These are phyloP conservation scores for Metschnikowia shivogae DNA, from an alignment of 805 yeast species.

Conservation along the genomic window DNA sequence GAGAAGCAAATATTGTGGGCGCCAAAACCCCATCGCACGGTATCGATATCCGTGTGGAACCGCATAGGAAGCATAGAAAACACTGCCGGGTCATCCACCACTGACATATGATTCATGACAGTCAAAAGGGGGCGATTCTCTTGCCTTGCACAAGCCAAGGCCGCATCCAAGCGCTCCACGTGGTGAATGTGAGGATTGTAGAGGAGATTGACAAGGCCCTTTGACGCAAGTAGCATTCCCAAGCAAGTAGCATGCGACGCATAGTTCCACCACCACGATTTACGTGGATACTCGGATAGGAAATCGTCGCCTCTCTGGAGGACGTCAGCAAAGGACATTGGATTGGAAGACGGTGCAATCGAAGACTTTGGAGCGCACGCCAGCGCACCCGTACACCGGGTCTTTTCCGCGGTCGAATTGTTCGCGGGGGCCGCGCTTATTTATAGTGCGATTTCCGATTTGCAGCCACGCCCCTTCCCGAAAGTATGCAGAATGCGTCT, in stretches of 20 bases:
- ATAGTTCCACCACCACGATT: slow-evolving; percentile 55
- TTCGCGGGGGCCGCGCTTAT: not conserved
- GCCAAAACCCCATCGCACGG: slow-evolving; percentile 90
- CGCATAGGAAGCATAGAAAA: slow-evolving; percentile 84
- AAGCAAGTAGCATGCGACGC: slow-evolving; percentile 68
- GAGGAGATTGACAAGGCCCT: slow-evolving; percentile 52
- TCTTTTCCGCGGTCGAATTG: not conserved
- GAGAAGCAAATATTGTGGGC: slow-evolving; percentile 89
- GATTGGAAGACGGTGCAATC: not conserved
- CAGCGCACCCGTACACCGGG: slow-evolving; percentile 2
- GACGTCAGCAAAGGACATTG: slow-evolving; percentile 69
- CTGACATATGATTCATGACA: slow-evolving; percentile 89
- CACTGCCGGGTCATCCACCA: slow-evolving; percentile 84
- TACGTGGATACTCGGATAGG: slow-evolving; percentile 59
- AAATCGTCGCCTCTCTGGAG: slow-evolving; percentile 70
- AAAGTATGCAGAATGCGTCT: too few relatives aligned
- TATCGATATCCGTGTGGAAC: slow-evolving; percentile 55
- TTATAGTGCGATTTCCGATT: not conserved
- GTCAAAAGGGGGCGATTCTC: slow-evolving; percentile 79
- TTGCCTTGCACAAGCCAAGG: slow-evolving; percentile 54
- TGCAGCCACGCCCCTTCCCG: not conserved
- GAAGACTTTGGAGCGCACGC: not conserved
- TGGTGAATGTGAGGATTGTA: slow-evolving; percentile 64
- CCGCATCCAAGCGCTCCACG: slow-evolving; percentile 59
- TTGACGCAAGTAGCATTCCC: slow-evolving; percentile 61